phyloP scores from a whole-genome alignment of 805 yeast genomes.

The Torulaspora microellipsoides region DNA sequence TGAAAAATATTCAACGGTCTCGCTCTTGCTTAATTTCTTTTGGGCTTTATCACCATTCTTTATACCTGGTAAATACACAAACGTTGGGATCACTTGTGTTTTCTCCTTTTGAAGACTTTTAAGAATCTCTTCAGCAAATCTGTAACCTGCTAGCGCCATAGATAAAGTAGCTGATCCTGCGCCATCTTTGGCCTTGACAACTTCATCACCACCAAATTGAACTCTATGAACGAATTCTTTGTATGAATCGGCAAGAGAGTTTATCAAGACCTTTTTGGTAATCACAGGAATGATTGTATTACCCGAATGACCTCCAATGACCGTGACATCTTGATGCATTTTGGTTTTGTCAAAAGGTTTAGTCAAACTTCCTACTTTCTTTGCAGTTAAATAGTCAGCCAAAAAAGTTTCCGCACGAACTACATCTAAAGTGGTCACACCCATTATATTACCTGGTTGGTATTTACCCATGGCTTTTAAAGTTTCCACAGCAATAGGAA shows the following conservation, averaged over 20 bases:
- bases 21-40: constrained; percentile 33
- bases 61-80: constrained; percentile 52
- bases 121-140: constrained; percentile 64
- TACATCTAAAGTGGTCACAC: constrained; percentile 78
- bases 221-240: constrained; percentile 69
- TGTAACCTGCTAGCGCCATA: constrained; percentile 83
- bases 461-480: constrained; percentile 65
- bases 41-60: constrained; percentile 44
- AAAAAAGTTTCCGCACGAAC: constrained; percentile 69
- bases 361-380: constrained; percentile 3
- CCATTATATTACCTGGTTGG: constrained; percentile 72
- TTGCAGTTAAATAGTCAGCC: constrained; percentile 31
- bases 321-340: constrained; percentile 56
- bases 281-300: constrained; percentile 74
- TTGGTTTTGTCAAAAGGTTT: constrained; percentile 33
- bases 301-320: constrained; percentile 86
- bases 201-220: constrained; percentile 87
- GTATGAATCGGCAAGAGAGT: constrained; percentile 39
- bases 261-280: constrained; percentile 50
- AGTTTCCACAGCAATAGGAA: constrained; percentile 79
- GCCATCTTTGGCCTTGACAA: constrained; percentile 79
- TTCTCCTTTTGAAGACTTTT: constrained; percentile 30
- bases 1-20: constrained; percentile 47
- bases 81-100: constrained; percentile 37
- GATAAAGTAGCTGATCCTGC: constrained; percentile 82